Evolutionary conservation across 805 yeast species (phyloP).

Genomic region (Grigorovia transvaalensis): DNA sequence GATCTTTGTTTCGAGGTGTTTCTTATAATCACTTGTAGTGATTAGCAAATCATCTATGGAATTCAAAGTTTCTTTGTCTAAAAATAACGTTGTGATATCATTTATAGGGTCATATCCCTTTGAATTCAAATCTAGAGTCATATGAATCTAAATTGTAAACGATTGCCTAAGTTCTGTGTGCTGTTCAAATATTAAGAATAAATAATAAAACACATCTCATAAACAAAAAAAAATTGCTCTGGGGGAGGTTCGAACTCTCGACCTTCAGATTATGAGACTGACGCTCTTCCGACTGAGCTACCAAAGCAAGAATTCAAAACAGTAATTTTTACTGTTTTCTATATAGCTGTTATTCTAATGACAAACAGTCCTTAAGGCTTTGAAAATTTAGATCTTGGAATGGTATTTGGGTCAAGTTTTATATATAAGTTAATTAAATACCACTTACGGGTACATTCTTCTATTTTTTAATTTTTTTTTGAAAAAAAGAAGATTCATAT

Average conservation of each 20-base stretch:
- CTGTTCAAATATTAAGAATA: too few species aligned
- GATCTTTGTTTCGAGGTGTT: slow-evolving; percentile 39
- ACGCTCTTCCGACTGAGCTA: slow-evolving; percentile 42
- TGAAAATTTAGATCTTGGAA: too few species aligned
- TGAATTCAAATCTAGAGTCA: slow-evolving; percentile 23
- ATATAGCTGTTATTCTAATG: too few species aligned
- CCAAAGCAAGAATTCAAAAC: slow-evolving; percentile 21
- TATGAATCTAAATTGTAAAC: too few species aligned
- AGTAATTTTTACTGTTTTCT: neutral
- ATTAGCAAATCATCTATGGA: slow-evolving; percentile 42
- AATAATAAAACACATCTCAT: too few species aligned
- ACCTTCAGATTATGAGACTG: slow-evolving; percentile 41
- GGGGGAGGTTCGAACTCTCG: slow-evolving; percentile 40
- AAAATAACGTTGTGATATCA: slow-evolving; percentile 43
- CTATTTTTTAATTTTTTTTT: too few species aligned
- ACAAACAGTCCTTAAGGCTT: too few species aligned
- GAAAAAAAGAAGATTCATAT: too few species aligned
- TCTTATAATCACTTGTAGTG: slow-evolving; percentile 42
- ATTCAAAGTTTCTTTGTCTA: slow-evolving; percentile 39
- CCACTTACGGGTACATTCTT: too few species aligned
- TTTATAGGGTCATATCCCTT: slow-evolving; percentile 41
- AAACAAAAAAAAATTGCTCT: slow-evolving; percentile 25
- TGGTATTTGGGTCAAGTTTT: too few species aligned
- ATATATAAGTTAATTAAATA: too few species aligned
- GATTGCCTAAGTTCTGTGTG: too few species aligned